Evolutionary conservation across 1,284 basidiomycete species (phyloP).

Genomic region (Coriolopsis trogii): DNA sequence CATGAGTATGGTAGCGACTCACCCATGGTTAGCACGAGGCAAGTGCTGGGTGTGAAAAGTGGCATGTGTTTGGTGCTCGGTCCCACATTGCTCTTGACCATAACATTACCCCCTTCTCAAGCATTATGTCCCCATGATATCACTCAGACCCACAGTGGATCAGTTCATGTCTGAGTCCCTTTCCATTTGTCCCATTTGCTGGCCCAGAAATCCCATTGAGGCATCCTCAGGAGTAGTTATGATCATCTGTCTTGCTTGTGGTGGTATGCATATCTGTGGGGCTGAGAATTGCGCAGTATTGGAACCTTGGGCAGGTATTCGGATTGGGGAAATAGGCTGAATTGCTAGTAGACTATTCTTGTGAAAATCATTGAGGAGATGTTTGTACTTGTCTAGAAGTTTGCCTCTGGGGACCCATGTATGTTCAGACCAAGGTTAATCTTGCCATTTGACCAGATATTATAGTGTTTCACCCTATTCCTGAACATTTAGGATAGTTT

Average conservation of each 20-base stretch:
- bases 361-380: constrained; percentile 6
- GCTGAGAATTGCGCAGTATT: background rate
- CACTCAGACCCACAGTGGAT: background rate
- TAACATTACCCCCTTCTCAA: constrained; percentile 13
- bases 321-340: background rate
- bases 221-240: too few relatives aligned
- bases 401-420: constrained; percentile 11
- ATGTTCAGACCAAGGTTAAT: constrained; percentile 6
- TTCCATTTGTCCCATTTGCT: constrained; percentile 1
- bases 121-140: constrained; percentile 13
- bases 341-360: background rate
- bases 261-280: too few relatives aligned
- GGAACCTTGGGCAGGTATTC: background rate
- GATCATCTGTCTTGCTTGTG: too few relatives aligned
- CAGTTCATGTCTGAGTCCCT: background rate
- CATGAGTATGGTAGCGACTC: too few relatives aligned
- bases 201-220: constrained; percentile 5
- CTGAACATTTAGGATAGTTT: constrained; percentile 6
- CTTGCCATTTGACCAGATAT: constrained; percentile 20
- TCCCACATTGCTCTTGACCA: too few relatives aligned
- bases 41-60: too few relatives aligned
- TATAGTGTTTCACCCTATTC: background rate
- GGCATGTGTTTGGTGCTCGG: too few relatives aligned
- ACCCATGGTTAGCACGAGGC: too few relatives aligned
- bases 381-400: background rate